These are phyloP conservation scores for Xylaria sp. DNA, from an alignment of 2,329 filamentous ascomycete species.

Conservation along the genomic window DNA sequence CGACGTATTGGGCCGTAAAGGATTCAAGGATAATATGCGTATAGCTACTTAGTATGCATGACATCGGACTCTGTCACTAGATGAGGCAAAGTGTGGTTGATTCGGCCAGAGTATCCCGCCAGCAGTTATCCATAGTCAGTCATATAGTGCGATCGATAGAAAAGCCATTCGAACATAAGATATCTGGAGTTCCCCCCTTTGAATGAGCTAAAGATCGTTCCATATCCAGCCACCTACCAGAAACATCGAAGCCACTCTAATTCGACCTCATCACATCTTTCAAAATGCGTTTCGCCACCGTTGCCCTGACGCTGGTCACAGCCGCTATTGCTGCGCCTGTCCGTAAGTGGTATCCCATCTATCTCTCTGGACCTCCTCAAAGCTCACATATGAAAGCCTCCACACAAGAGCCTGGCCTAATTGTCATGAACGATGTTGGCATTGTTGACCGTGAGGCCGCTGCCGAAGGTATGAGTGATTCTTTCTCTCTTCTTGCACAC, in stretches of 20 bases:
- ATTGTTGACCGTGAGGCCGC: not conserved
- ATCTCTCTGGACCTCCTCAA: not conserved
- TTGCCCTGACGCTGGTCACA: not conserved
- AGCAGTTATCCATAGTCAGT: not conserved
- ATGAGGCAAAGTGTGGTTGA: not conserved
- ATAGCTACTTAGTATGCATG: not conserved
- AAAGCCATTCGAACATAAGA: not conserved
- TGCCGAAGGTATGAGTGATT: not conserved
- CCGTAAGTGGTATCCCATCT: not conserved
- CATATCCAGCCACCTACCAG: not conserved
- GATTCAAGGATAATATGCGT: too few species aligned
- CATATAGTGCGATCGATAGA: not conserved
- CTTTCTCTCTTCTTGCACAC: too few species aligned
- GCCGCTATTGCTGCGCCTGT: not conserved
- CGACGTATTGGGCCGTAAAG: too few species aligned
- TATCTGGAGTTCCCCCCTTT: not conserved
- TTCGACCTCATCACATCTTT: not conserved
- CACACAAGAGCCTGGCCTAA: not conserved
- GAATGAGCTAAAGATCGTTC: not conserved
- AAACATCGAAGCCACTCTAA: not conserved
- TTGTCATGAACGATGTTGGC: not conserved
- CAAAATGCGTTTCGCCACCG: not conserved
- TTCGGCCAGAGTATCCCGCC: not conserved
- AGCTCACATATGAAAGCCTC: not conserved
- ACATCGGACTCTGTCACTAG: not conserved